Evolutionary conservation across 2,329 filamentous ascomycete species (phyloP), one percentile per base, ranked within the genome.

Genomic region (Ophiostoma himal-ulmi): DNA sequence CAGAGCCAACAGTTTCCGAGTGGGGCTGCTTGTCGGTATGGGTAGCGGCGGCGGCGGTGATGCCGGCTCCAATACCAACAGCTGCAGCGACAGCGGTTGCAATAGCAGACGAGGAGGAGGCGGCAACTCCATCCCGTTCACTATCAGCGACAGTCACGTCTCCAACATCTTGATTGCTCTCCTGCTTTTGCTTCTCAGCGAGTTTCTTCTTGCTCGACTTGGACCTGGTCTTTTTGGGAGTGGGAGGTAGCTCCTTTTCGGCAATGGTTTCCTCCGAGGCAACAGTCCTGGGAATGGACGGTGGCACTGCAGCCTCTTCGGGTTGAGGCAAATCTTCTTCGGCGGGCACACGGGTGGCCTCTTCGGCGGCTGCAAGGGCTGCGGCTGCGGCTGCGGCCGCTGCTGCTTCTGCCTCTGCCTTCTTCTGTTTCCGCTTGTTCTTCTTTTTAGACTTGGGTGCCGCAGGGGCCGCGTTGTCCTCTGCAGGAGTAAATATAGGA

Each of bases 21-120:
- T 78, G 80, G 22, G 36, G 34, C 68, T 30, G 3, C 82, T 82
- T 80, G 82, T 83, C 78, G 84, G 87, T 11, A 39, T 20, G 37
- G 36, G n/a, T 37, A 82, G 84, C 85, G 82, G 84, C 85, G 85
- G 86, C 86, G 85, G 64, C 68, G 22, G 62, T 41, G 26, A 48
- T 41, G 41, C 57, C 54, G 22, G 30, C 57, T 48, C 60, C 60
- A 62, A 52, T 62, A 17, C 36, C 69, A 52, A 48, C 65, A 67
- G 39, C 65, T 30, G 57, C 57, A 52, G 37, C 68, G 48, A 69
- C 68, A 60, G 68, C 39, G 7, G 20, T n/a, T 36, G 41, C 52
- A 36, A 37, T 82, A 77, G 81, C 64, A 44, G 37, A 62, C 57
- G 57, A 62, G 26, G 11, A 60, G 57, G 57, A 62, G 57, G 57